A percentile compares a stretch with the other conserved stretches of the same genome.
Evolutionary conservation across 352 stramenopile species (phyloP).

Genomic region (Pythium guiyangense): DNA sequence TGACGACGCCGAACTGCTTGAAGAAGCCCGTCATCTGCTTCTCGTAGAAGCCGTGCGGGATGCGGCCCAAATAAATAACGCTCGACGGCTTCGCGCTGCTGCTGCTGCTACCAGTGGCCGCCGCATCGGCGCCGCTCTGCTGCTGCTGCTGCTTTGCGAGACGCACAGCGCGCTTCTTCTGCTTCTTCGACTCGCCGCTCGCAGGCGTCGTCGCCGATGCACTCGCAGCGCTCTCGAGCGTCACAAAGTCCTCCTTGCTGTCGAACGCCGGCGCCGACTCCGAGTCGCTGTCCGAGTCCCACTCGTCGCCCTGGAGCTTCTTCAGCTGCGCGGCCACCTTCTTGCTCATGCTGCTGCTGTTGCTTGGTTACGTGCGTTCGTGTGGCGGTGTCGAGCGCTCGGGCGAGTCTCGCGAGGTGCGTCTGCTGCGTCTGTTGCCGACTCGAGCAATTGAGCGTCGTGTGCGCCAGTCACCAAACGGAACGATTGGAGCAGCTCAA

Average conservation of each 20-base stretch:
- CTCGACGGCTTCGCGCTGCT: slow-evolving; percentile 49
- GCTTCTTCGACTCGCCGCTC: slow-evolving; percentile 28
- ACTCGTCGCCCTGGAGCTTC: slow-evolving; percentile 79
- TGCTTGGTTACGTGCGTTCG: neutral
- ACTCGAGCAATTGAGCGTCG: slow-evolving; percentile 1
- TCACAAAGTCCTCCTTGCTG: slow-evolving; percentile 45
- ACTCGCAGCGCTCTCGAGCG: slow-evolving; percentile 28
- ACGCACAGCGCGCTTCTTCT: slow-evolving; percentile 34
- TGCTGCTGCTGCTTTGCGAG: slow-evolving; percentile 27
- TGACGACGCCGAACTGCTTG: slow-evolving; percentile 94
- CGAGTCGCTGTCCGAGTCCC: slow-evolving; percentile 79
- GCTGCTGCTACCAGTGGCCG: slow-evolving; percentile 4
- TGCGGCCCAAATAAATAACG: slow-evolving; percentile 96
- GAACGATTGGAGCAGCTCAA: slow-evolving; percentile 28
- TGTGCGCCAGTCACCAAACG: slow-evolving; percentile 3
- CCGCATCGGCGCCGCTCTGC: slow-evolving; percentile 19
- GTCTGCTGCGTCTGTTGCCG: neutral
- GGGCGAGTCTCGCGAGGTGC: neutral
- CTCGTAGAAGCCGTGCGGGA: slow-evolving; percentile 96
- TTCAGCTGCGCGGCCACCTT: slow-evolving; percentile 73
- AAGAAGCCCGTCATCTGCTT: slow-evolving; percentile 95
- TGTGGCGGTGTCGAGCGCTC: neutral
- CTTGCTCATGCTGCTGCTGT: slow-evolving; percentile 60
- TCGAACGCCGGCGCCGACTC: slow-evolving; percentile 45
- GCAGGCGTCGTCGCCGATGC: neutral